These are phyloP conservation scores for Thozetella sp. DNA, from an alignment of 495 filamentous ascomycete species.

Conservation along the genomic window DNA sequence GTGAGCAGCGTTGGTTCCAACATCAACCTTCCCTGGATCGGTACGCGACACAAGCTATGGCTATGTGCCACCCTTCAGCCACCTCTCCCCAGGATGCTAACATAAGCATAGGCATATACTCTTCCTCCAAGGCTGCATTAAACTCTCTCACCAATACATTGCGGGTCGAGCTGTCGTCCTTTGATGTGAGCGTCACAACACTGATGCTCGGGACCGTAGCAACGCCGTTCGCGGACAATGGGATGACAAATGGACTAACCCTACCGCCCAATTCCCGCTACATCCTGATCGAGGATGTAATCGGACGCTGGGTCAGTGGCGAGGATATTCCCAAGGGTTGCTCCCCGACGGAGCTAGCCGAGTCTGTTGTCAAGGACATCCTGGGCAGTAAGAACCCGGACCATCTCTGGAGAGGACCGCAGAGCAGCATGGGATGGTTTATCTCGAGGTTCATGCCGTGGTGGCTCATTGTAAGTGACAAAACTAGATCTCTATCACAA, in stretches of 20 bases:
- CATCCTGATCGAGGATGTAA: slow-evolving; percentile 12
- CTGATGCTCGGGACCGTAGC: slow-evolving; percentile 11
- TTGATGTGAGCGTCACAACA: slow-evolving; percentile 30
- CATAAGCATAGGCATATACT: slow-evolving; percentile 20
- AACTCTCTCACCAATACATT: slow-evolving; percentile 25
- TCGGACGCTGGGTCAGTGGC: slow-evolving; percentile 1
- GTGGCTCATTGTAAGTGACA: not conserved
- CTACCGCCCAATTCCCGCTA: slow-evolving; percentile 18
- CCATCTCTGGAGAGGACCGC: not conserved
- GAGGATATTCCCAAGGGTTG: not conserved
- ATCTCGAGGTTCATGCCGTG: not conserved
- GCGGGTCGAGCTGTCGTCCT: slow-evolving; percentile 30
- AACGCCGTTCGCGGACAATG: slow-evolving; percentile 1
- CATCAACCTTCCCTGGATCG: slow-evolving; percentile 25
- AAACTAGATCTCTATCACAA: not conserved
- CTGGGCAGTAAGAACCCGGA: not conserved
- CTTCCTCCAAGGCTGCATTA: slow-evolving; percentile 28
- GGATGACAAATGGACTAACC: not conserved
- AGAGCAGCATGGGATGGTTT: not conserved
- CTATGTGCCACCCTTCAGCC: not conserved
- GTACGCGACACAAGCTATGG: slow-evolving; percentile 14
- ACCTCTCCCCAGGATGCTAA: not conserved
- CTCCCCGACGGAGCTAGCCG: not conserved
- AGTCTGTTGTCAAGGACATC: not conserved
- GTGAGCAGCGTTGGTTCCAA: slow-evolving; percentile 21